phyloP scores from a whole-genome alignment of 2,329 filamentous ascomycete genomes.

The Gaeumannomyces tritici region DNA sequence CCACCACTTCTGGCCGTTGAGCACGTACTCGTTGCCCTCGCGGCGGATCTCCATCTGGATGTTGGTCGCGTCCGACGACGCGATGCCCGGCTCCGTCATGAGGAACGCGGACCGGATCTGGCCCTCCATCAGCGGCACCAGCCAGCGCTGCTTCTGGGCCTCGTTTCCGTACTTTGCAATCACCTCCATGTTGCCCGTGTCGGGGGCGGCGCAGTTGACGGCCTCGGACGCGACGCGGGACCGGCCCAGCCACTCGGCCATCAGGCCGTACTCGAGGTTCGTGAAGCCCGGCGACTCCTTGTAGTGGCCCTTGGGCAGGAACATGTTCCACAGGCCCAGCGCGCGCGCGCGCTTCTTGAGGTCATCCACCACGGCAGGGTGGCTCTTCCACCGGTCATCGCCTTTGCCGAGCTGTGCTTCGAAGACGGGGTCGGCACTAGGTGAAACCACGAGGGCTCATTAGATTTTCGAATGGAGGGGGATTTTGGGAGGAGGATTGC shows the following conservation, averaged over 20 bases:
- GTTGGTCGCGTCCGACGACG: slow-evolving; percentile 86
- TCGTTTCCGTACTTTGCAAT: slow-evolving; percentile 84
- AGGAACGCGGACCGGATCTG: slow-evolving; percentile 83
- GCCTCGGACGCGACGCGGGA: slow-evolving; percentile 76
- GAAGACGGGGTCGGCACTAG: slow-evolving; percentile 68
- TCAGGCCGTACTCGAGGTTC: slow-evolving; percentile 94
- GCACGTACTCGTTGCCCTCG: slow-evolving; percentile 80
- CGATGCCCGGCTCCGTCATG: slow-evolving; percentile 88
- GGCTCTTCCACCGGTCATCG: slow-evolving; percentile 65
- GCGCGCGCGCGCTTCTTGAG: slow-evolving; percentile 76
- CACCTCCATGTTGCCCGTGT: slow-evolving; percentile 95
- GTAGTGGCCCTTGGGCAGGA: slow-evolving; percentile 90
- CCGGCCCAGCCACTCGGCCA: slow-evolving; percentile 92
- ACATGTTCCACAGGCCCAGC: slow-evolving; percentile 96
- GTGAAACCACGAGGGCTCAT: not conserved
- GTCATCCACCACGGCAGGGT: slow-evolving; percentile 77
- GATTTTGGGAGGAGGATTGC: not conserved
- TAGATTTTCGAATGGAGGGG: not conserved
- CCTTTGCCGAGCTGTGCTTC: slow-evolving; percentile 71
- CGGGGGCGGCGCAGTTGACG: slow-evolving; percentile 81
- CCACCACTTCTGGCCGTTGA: slow-evolving; percentile 99
- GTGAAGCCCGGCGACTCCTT: slow-evolving; percentile 89
- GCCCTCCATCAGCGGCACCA: slow-evolving; percentile 71
- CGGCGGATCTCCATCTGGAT: slow-evolving; percentile 74
- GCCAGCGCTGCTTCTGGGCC: slow-evolving; percentile 75